phyloP scores from a whole-genome alignment of 805 yeast genomes.

The Kodamaea sagamina region DNA sequence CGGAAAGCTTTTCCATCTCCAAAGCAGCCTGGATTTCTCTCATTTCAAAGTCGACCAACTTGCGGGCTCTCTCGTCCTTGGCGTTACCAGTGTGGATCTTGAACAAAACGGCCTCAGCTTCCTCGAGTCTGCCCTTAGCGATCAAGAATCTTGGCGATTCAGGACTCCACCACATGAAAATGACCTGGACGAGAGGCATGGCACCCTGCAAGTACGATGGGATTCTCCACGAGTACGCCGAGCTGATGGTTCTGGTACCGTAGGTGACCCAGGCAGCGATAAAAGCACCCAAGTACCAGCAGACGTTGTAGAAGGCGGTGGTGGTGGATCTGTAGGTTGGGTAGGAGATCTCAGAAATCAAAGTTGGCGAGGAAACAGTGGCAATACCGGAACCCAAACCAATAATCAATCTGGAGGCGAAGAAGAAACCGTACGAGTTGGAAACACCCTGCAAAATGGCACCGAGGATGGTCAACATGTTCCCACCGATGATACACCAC shows the following conservation, averaged over 20 bases:
- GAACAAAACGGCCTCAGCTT: constrained; percentile 33
- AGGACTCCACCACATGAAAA: constrained; percentile 41
- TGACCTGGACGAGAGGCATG: constrained; percentile 45
- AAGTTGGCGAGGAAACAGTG: constrained; percentile 47
- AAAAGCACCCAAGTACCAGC: constrained; percentile 57
- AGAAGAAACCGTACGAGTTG: constrained; percentile 38
- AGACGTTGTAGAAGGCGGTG: constrained; percentile 48
- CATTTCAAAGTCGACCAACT: constrained; percentile 24
- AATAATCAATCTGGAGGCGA: constrained; percentile 47
- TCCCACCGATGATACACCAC: constrained; percentile 27
- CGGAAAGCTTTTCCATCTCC: constrained; percentile 40
- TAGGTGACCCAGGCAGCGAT: constrained; percentile 54
- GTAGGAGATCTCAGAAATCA: constrained; percentile 52
- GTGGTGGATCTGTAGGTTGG: constrained; percentile 37
- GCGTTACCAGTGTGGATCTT: constrained; percentile 45
- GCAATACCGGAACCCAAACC: constrained; percentile 50
- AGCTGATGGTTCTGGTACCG: constrained; percentile 39
- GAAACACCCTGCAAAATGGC: constrained; percentile 40
- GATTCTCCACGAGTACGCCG: constrained; percentile 52
- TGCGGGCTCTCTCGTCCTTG: constrained; percentile 22
- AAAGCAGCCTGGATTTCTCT: constrained; percentile 29
- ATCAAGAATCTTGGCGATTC: constrained; percentile 37
- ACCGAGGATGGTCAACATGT: constrained; percentile 30
- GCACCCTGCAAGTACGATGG: constrained; percentile 55
- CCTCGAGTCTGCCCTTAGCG: constrained; percentile 23